Evolutionary conservation across 2,329 filamentous ascomycete genomes (phyloP).

Genomic region (Sarocladium kiliense): DNA sequence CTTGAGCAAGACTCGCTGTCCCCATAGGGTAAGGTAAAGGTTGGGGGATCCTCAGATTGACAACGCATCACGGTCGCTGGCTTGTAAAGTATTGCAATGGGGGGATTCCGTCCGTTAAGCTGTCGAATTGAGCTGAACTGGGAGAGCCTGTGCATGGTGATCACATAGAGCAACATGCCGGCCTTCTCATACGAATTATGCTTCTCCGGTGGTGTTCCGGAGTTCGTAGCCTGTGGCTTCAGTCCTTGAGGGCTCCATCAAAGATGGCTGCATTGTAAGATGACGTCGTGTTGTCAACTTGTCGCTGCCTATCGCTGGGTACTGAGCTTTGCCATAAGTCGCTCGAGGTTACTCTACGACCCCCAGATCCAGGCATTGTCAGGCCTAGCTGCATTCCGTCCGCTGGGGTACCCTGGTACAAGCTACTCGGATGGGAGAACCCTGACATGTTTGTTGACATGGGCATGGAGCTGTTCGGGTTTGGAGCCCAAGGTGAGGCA

Average conservation of each 20-base stretch:
- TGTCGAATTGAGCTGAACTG: no score
- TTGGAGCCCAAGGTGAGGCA: conserved; percentile 14
- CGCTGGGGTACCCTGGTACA: conserved; percentile 44
- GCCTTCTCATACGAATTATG: no score
- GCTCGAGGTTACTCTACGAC: conserved; percentile 11
- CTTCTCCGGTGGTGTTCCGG: no score
- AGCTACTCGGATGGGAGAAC: conserved; percentile 46
- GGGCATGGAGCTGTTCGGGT: conserved; percentile 12
- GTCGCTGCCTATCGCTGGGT: conserved; percentile 17
- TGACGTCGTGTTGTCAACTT: conserved; percentile 27
- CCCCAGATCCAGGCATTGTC: background rate
- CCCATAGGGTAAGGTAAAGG: no score
- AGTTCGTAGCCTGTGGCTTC: no score
- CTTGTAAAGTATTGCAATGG: no score
- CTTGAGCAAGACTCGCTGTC: no score
- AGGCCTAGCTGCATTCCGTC: conserved; percentile 12
- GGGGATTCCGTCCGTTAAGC: no score
- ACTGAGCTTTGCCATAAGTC: background rate
- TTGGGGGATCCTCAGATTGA: no score
- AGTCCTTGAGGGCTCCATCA: conserved; percentile 25
- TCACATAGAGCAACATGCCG: no score
- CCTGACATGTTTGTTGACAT: conserved; percentile 24
- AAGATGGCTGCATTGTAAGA: conserved; percentile 31
- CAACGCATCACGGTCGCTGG: no score
- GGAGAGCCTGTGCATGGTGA: no score